phyloP scores from a whole-genome alignment of 2,329 filamentous ascomycete genomes.

The Rutstroemia sp. region DNA sequence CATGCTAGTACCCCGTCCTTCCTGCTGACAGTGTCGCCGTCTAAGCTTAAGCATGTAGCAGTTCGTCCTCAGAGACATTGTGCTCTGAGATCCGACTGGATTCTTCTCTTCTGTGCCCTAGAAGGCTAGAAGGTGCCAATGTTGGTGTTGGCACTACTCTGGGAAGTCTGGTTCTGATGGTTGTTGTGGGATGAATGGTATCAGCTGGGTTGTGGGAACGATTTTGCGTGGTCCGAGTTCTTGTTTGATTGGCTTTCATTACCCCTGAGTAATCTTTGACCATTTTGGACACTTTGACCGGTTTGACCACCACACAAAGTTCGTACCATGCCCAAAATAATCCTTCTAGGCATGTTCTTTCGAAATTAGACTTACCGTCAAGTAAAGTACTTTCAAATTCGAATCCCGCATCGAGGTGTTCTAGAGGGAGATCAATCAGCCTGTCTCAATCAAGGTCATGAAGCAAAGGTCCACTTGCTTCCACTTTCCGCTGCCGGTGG shows the following conservation, averaged over 20 bases:
- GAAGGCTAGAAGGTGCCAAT: too few species aligned
- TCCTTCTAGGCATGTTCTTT: constrained; percentile 4
- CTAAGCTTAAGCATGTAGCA: too few species aligned
- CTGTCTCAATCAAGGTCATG: not conserved
- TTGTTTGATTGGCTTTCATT: constrained; percentile 4
- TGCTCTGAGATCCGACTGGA: too few species aligned
- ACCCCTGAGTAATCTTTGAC: constrained; percentile 4
- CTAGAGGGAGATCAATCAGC: constrained; percentile 5
- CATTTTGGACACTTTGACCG: not conserved
- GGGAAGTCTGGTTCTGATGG: not conserved
- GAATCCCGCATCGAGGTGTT: constrained; percentile 1
- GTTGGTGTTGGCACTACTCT: too few species aligned
- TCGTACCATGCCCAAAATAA: not conserved
- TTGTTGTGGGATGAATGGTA: not conserved
- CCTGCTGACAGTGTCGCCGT: not conserved
- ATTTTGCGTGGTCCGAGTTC: not conserved
- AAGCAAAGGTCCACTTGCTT: not conserved
- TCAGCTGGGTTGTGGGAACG: not conserved
- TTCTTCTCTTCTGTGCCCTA: too few species aligned
- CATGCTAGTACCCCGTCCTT: constrained; percentile 9
- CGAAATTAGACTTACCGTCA: not conserved
- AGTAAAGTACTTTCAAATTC: not conserved
- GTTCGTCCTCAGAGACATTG: too few species aligned
- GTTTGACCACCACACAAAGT: not conserved
- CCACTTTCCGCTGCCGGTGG: not conserved